Base-by-base conservation (phyloP, 495 filamentous ascomycete genomes). In the Trypethelium eluteriae region DNA sequence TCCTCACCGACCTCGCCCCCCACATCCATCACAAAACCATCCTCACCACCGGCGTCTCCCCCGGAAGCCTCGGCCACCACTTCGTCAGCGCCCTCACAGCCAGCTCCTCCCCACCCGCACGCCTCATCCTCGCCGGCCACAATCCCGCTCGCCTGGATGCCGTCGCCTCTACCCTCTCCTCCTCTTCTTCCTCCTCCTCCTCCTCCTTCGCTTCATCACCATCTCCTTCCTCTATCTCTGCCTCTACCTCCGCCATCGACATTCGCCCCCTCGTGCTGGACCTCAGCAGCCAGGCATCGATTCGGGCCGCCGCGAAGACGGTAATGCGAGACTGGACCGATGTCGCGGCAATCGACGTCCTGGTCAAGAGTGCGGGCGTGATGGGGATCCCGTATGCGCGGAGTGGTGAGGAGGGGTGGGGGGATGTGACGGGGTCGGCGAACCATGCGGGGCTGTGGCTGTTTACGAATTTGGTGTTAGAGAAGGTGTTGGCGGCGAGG, bases 81-180 rank as follows among this genome's bases (percentile, higher is more conserved):
- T 83, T 81, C 11, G 83, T 80, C 2, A 41, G 80, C 1, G 79
- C 83, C 14, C 77, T 86, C 41, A 84, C 83, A 11, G 81, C 81
- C 0, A 81, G 85, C 65, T 62, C 67, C 0, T 82, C 86, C 65
- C 61, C 67, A 2, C 84, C 84, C 1, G 70, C 70, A 0, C 76
- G 79, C 5, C 74, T 87, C 2, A 81, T 87, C 65, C 76, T 86
- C 9, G 83, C 81, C 3, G 85, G 83, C 1, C 78, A 83, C 0
- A 84, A 81, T 7, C 75, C 70, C 44, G 63, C 76, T 49, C 82
- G 81, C 63, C 72, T 86, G 14, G 75, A 84, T 10, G 63, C 77
- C 39, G 81, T 84, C 2, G 78, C 76, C 18, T 64, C 72, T 9
- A 64, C 63, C 66, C 25, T 25, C 25, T 25, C 25, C 25, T 25